Conservation (phyloP, 306 rosid species). For the Rosa multiflora region DNA sequence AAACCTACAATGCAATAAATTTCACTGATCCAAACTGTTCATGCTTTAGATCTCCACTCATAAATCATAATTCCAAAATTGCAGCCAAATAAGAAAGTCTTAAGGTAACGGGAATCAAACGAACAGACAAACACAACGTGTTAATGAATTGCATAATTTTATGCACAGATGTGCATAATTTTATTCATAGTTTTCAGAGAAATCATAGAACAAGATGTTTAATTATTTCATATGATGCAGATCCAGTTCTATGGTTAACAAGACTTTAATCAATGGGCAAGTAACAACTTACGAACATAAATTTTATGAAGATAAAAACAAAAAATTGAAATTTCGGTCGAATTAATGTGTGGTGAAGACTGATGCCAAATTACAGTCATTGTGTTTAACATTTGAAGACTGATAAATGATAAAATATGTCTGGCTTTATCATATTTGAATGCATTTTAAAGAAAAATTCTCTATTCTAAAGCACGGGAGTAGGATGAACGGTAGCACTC, state of each 20-base stretch:
- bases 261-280: neutral
- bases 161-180: neutral
- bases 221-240: neutral
- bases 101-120: neutral
- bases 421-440: neutral
- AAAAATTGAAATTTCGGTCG: no score
- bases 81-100: conserved; percentile 1
- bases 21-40: neutral
- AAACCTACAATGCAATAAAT: neutral
- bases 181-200: neutral
- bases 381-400: no score
- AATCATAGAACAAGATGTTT: neutral
- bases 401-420: no score
- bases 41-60: neutral
- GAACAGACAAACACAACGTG: neutral
- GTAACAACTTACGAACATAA: neutral
- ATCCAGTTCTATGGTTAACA: neutral
- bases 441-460: neutral
- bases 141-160: neutral
- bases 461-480: no score
- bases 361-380: no score
- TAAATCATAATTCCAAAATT: neutral
- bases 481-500: no score
- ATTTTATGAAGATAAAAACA: no score
- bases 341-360: no score